A percentile compares a stretch with the other conserved stretches of the same genome.
phyloP scores from a whole-genome alignment of 768 basidiomycete genomes.

The Dacryopinax primogenitus region DNA sequence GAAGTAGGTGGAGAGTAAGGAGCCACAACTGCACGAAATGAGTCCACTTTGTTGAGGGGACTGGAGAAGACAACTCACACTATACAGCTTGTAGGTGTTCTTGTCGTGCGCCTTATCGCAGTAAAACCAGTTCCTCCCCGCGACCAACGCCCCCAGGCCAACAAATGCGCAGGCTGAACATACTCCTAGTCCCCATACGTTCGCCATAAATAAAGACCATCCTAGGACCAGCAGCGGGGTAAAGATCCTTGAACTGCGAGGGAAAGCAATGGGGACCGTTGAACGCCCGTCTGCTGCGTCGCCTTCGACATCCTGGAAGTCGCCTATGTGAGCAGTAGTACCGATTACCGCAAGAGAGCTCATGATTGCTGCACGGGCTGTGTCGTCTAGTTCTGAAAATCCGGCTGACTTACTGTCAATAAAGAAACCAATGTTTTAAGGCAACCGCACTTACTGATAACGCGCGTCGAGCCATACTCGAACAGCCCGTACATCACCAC shows the following conservation, averaged over 20 bases:
- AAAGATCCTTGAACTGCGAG: conserved; percentile 18
- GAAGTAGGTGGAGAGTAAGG: background rate
- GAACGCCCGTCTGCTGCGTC: conserved; percentile 19
- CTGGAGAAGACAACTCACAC: conserved; percentile 16
- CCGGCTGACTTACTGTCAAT: background rate
- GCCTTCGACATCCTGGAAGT: conserved; percentile 22
- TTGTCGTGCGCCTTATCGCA: conserved; percentile 18
- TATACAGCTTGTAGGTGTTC: conserved; percentile 20
- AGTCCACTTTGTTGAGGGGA: background rate
- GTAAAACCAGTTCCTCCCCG: conserved; percentile 18
- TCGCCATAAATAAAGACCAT: conserved; percentile 19
- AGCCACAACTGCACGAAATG: background rate
- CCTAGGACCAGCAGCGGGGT: conserved; percentile 19
- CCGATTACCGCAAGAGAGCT: conserved; percentile 19
- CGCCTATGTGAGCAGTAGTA: conserved; percentile 22
- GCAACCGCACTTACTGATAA: conserved; percentile 21
- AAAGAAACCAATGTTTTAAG: background rate
- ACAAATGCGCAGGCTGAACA: conserved; percentile 15
- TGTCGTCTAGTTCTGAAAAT: background rate
- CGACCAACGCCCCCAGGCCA: conserved; percentile 18
- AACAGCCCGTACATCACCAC: conserved; percentile 27
- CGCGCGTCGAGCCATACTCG: conserved; percentile 27
- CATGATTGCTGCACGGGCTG: conserved; percentile 14
- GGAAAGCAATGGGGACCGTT: conserved; percentile 21
- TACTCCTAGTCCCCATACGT: conserved; percentile 19